These are phyloP conservation scores for Coemansia sp. DNA, from an alignment of 192 early-diverging fungal genomes.

Conservation along the genomic window DNA sequence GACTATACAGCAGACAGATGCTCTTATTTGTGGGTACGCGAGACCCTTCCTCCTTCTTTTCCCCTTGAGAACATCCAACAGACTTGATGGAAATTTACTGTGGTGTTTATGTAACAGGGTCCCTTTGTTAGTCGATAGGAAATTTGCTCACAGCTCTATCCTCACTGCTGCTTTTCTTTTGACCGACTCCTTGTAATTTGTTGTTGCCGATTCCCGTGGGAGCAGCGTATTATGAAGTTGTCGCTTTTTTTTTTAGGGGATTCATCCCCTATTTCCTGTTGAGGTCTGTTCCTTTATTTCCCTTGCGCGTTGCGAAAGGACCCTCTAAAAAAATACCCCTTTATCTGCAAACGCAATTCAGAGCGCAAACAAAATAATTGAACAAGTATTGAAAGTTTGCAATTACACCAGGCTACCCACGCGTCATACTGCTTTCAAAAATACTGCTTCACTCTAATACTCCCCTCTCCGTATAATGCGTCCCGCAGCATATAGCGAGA, in stretches of 20 bases:
- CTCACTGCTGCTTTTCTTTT: not conserved
- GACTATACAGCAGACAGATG: not conserved
- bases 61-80: not conserved
- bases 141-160: not conserved
- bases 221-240: not conserved
- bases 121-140: not conserved
- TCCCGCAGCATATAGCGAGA: not conserved
- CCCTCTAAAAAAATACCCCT: not conserved
- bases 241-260: not conserved
- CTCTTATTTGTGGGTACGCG: not conserved
- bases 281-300: not conserved
- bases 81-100: not conserved
- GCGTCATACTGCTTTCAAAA: constrained; percentile 1
- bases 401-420: not conserved
- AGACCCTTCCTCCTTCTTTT: not conserved
- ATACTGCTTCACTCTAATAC: constrained; percentile 9
- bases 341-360: not conserved
- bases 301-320: not conserved
- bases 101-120: not conserved
- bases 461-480: not conserved
- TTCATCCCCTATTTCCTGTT: not conserved
- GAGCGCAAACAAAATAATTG: not conserved
- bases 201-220: not conserved
- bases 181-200: not conserved
- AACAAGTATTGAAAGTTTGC: not conserved